Conservation (phyloP, 2,329 filamentous ascomycete genomes). For the Diaporthe velutina region DNA sequence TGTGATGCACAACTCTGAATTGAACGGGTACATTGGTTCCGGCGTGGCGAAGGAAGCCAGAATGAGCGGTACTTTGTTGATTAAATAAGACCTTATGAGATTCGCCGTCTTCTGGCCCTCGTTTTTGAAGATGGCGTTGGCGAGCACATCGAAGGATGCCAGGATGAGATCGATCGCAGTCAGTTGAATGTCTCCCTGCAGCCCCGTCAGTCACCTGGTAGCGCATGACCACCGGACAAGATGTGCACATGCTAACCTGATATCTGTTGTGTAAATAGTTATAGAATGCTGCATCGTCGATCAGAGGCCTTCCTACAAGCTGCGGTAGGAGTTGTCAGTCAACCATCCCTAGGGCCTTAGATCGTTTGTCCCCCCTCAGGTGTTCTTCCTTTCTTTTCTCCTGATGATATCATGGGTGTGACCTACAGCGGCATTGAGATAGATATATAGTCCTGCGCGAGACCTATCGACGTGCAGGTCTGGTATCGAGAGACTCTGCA, state of each 20-base stretch:
- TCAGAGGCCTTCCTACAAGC: constrained; percentile 84
- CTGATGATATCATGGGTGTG: background rate
- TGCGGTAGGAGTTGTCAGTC: constrained; percentile 49
- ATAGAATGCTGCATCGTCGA: constrained; percentile 84
- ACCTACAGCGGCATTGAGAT: constrained; percentile 81
- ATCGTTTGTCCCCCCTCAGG: background rate
- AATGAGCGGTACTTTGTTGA: constrained; percentile 73
- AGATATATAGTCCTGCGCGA: constrained; percentile 86
- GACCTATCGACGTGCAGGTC: constrained; percentile 82
- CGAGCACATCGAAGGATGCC: constrained; percentile 89
- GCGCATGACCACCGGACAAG: background rate
- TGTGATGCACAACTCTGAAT: constrained; percentile 76
- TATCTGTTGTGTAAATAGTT: constrained; percentile 89
- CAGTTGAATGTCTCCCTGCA: constrained; percentile 79
- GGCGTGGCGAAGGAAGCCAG: constrained; percentile 62
- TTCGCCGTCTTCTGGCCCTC: constrained; percentile 72
- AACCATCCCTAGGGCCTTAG: constrained; percentile 45
- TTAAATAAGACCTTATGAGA: constrained; percentile 86
- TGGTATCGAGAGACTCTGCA: constrained; percentile 66
- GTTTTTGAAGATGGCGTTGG: constrained; percentile 83
- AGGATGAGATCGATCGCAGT: constrained; percentile 87
- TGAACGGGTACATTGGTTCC: constrained; percentile 79
- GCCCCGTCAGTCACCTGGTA: constrained; percentile 45
- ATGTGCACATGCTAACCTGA: constrained; percentile 64
- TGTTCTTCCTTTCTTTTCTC: background rate